Conservation (phyloP, 176 grass and related monocot species). For the Tillandsia leiboldiana region DNA sequence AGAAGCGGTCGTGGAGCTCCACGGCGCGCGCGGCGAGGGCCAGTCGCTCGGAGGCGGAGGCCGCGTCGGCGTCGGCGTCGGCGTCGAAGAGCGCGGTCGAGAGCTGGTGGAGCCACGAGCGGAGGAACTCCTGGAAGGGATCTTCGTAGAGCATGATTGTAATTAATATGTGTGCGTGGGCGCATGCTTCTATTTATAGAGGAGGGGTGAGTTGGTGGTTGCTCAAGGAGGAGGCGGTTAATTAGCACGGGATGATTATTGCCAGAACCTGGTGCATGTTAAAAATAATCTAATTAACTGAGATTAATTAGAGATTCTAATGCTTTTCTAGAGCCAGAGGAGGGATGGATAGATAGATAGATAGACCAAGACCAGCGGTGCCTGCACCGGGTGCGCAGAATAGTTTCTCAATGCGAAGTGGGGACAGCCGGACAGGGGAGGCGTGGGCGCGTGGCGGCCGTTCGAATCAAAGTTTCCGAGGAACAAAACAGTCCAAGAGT, state of each 20-base stretch:
- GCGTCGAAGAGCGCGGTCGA: background rate
- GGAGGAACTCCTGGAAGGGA: conserved; percentile 11
- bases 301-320: no score
- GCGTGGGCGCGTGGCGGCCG: background rate
- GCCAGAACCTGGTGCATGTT: no score
- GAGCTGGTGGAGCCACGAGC: conserved; percentile 5
- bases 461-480: background rate
- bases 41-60: background rate
- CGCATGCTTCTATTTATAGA: background rate
- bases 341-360: no score
- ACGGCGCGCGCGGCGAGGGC: background rate
- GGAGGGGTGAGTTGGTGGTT: background rate
- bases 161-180: background rate
- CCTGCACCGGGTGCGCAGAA: no score
- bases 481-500: background rate
- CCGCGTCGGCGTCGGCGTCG: no score
- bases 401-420: no score
- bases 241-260: background rate
- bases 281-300: no score
- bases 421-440: no score
- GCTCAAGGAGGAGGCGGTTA: background rate
- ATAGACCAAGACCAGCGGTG: no score
- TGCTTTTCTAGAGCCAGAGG: no score
- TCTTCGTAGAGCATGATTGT: conserved; percentile 5
- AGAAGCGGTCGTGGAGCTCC: conserved; percentile 7